Percentiles rank a stretch among this genome's conserved stretches.
phyloP scores from a whole-genome alignment of 108 stramenopile genomes.

The Nitzschia sp. region DNA sequence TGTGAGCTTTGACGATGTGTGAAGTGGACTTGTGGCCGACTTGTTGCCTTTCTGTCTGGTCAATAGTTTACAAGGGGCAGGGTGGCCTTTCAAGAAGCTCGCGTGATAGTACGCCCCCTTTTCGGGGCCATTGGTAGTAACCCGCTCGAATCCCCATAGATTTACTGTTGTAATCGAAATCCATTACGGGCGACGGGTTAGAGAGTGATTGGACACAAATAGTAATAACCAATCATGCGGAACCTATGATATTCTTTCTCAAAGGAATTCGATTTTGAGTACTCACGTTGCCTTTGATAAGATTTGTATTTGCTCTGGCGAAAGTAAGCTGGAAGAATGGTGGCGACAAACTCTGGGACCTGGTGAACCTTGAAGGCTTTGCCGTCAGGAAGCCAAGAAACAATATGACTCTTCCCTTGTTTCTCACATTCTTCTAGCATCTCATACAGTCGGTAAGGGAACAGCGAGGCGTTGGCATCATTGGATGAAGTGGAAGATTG shows the following conservation, averaged over 20 bases:
- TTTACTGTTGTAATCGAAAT: too few species aligned
- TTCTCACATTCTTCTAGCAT: conserved; percentile 8
- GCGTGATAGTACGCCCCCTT: conserved; percentile 70
- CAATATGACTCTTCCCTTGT: conserved; percentile 7
- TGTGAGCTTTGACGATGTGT: neutral
- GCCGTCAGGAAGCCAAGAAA: conserved; percentile 33
- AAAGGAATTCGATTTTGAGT: too few species aligned
- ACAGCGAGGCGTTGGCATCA: conserved; percentile 16
- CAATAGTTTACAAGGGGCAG: neutral
- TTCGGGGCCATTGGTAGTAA: conserved; percentile 50
- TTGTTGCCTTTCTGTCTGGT: conserved; percentile 20
- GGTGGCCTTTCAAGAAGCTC: conserved; percentile 34
- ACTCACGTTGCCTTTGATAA: conserved; percentile 32
- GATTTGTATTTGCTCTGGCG: conserved; percentile 43
- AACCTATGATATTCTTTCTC: too few species aligned
- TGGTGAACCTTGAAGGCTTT: conserved; percentile 32
- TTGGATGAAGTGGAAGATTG: conserved; percentile 1
- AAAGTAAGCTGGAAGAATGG: conserved; percentile 29
- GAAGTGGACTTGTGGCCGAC: neutral
- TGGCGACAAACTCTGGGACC: conserved; percentile 10
- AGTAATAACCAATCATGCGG: neutral
- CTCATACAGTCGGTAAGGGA: conserved; percentile 27
- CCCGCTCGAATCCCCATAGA: conserved; percentile 64
- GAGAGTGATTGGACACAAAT: conserved; percentile 45
- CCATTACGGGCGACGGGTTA: too few species aligned